Conservation (phyloP, 1,284 basidiomycete species). For the Ceratobasidium sp. region DNA sequence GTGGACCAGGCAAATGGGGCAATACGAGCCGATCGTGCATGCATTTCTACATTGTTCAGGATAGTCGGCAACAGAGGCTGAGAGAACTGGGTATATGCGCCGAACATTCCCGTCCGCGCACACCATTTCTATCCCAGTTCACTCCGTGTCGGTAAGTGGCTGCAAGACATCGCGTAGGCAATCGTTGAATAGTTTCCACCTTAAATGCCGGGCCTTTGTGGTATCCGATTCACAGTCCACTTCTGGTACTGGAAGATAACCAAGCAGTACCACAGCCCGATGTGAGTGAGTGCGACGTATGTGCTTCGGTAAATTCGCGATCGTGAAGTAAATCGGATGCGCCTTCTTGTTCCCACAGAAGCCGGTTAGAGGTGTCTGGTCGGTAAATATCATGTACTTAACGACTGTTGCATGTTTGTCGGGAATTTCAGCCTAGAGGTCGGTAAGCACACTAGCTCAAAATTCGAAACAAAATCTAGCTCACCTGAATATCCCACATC, state of each 20-base stretch:
- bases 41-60: not conserved
- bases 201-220: not conserved
- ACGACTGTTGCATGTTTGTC: slow-evolving; percentile 13
- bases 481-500: slow-evolving; percentile 41
- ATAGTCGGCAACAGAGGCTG: not conserved
- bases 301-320: slow-evolving; percentile 43
- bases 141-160: too few relatives aligned
- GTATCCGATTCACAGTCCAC: not conserved
- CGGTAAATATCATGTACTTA: slow-evolving; percentile 27
- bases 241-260: slow-evolving; percentile 38
- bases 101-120: slow-evolving; percentile 26
- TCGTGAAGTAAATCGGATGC: slow-evolving; percentile 42
- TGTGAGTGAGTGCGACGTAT: slow-evolving; percentile 4
- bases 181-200: slow-evolving; percentile 40
- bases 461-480: not conserved
- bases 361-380: slow-evolving; percentile 38
- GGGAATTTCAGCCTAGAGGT: not conserved
- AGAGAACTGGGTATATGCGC: not conserved
- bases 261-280: slow-evolving; percentile 37
- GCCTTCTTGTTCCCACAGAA: slow-evolving; percentile 42
- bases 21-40: not conserved
- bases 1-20: not conserved
- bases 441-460: not conserved
- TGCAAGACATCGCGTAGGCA: too few relatives aligned
- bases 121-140: slow-evolving; percentile 56